phyloP scores from a whole-genome alignment of 2,329 filamentous ascomycete species.

The Paradendryphiella salina region DNA sequence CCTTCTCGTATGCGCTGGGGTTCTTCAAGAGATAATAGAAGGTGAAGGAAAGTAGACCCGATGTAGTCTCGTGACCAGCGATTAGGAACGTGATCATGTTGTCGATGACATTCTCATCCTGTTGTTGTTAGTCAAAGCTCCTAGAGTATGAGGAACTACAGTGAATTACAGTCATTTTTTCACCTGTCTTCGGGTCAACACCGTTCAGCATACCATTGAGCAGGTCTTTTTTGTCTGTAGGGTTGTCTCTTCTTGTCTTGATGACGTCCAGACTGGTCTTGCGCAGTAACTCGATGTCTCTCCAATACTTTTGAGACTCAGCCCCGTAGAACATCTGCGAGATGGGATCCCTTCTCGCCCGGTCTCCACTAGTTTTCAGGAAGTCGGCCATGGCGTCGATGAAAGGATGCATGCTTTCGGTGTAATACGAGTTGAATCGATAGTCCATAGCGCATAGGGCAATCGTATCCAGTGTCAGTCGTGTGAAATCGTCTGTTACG shows the following conservation, averaged over 20 bases:
- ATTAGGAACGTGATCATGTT: constrained; percentile 70
- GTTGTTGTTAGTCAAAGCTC: not conserved
- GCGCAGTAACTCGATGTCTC: constrained; percentile 59
- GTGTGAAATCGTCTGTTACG: constrained; percentile 47
- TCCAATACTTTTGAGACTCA: constrained; percentile 55
- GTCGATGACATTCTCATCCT: constrained; percentile 64
- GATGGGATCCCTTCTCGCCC: constrained; percentile 37
- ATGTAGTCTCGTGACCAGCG: constrained; percentile 48
- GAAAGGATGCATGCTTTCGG: constrained; percentile 44
- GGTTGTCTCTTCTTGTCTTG: constrained; percentile 57
- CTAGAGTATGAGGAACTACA: too few species aligned
- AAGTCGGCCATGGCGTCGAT: constrained; percentile 47
- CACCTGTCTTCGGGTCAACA: constrained; percentile 64
- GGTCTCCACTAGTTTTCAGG: constrained; percentile 42
- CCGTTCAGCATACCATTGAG: constrained; percentile 63
- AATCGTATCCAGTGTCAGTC: constrained; percentile 46
- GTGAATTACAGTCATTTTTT: constrained; percentile 50
- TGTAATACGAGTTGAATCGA: constrained; percentile 50
- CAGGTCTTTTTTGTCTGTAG: constrained; percentile 62
- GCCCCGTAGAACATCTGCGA: constrained; percentile 43
- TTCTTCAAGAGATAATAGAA: constrained; percentile 59
- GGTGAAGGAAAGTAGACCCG: constrained; percentile 46
- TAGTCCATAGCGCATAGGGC: constrained; percentile 49
- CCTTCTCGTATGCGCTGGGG: constrained; percentile 53
- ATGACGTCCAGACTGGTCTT: constrained; percentile 62